A percentile compares a stretch with the other conserved stretches of the same genome.
Conservation (phyloP, 2,329 filamentous ascomycete genomes). For the Trichoderma citrinoviride region DNA sequence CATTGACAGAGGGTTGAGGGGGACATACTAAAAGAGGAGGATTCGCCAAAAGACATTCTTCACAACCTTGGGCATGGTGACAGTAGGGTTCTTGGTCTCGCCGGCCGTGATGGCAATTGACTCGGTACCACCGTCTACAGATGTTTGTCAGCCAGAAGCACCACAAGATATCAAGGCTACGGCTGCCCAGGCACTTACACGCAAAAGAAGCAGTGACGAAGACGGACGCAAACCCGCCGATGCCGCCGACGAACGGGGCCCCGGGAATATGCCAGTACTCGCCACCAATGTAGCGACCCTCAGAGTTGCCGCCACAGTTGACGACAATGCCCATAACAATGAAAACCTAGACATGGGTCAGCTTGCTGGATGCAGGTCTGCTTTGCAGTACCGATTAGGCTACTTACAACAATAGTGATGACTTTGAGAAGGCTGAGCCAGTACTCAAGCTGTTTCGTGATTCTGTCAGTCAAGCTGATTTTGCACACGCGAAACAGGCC, state of each 20-base stretch:
- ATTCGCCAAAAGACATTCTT: slow-evolving; percentile 66
- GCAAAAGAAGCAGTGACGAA: slow-evolving; percentile 57
- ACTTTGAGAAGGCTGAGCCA: slow-evolving; percentile 57
- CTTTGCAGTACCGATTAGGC: not conserved
- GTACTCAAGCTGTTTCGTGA: slow-evolving; percentile 47
- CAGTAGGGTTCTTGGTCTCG: slow-evolving; percentile 61
- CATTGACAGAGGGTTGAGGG: not conserved
- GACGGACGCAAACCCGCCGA: slow-evolving; percentile 61
- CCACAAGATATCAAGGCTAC: no score
- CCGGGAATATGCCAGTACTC: slow-evolving; percentile 57
- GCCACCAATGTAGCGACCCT: slow-evolving; percentile 55
- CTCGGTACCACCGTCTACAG: slow-evolving; percentile 52
- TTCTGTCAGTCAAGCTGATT: no score
- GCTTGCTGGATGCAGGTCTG: not conserved
- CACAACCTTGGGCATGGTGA: slow-evolving; percentile 60
- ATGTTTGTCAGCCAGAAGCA: not conserved
- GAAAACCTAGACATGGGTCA: slow-evolving; percentile 43
- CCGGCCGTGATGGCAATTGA: slow-evolving; percentile 65
- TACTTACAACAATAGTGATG: slow-evolving; percentile 46
- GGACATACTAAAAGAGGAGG: slow-evolving; percentile 46
- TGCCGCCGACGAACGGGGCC: slow-evolving; percentile 63
- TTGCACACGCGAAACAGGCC: not conserved
- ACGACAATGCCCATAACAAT: slow-evolving; percentile 60
- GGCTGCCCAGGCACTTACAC: slow-evolving; percentile 38
- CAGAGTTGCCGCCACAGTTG: slow-evolving; percentile 52